Evolutionary conservation across 1,284 basidiomycete genomes (phyloP), one percentile per base, ranked within the genome.

Genomic region (Boletellus deceptivus): DNA sequence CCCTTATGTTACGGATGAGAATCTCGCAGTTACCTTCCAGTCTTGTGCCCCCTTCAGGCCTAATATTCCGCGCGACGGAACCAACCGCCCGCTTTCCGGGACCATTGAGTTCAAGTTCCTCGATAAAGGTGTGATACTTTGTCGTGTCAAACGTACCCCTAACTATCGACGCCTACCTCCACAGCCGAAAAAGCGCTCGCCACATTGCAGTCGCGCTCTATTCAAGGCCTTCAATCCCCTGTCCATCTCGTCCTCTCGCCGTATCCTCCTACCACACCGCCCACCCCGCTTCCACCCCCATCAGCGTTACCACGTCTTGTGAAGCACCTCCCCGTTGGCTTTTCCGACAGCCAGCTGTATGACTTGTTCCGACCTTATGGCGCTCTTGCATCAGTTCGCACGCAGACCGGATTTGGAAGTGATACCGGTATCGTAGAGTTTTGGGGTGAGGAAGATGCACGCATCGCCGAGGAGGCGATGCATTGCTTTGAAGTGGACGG

Each of bases 161-260:
- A 14, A 33, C 58, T 46, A 52, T 58, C 46, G 16, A 53, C 37
- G 18, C 13, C 18, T 11, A 47, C 41, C 55, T 50, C 42, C 60
- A 8, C 65, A 93, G 92, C 91, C 57, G 92, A 95, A 72, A 92
- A 91, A 70, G 92, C 91, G 4, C 75, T 93, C 14, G 86, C 90
- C 14, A 91, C 87, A 13, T 75, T 94, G 34, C 83, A 90, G 65
- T 80, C 79, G 55, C 86, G 89, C 59, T 80, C 83, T 34, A 76
- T 91, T 43, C 79, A 82, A 43, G 77, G 75, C 54, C 59, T 81
- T 45, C 64, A 75, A 36, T 80, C 84, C 24, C 71, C 78, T 46
- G 77, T 82, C 31, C 70, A 74, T 55, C 72, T 93, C 56, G 73
- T 85, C 49, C 72, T 93, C 53, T 88, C 89, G 24, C 82, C 89